phyloP scores from a whole-genome alignment of 768 basidiomycete species.

The Suillus spraguei region DNA sequence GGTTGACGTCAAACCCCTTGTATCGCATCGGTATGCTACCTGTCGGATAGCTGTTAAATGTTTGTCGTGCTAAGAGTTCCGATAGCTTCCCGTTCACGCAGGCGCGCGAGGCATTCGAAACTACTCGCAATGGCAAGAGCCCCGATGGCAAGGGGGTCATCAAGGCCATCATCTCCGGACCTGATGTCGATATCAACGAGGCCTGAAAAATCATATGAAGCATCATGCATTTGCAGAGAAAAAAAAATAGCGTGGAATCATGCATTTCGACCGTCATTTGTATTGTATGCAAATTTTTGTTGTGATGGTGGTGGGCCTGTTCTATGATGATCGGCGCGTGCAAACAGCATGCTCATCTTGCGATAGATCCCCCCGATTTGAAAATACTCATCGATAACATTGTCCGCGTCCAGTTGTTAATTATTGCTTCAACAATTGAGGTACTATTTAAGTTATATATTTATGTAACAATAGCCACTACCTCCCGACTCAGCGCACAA shows the following conservation, averaged over 20 bases:
- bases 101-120: conserved; percentile 79
- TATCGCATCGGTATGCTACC: conserved; percentile 75
- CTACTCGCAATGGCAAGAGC: conserved; percentile 79
- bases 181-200: conserved; percentile 54
- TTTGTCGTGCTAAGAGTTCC: conserved; percentile 7
- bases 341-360: conserved; percentile 4
- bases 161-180: conserved; percentile 88
- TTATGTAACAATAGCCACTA: too few species aligned
- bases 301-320: neutral
- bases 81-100: conserved; percentile 73
- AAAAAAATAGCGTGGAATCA: too few species aligned
- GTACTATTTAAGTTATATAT: too few species aligned
- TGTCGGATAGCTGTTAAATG: conserved; percentile 15
- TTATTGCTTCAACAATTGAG: too few species aligned
- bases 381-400: conserved; percentile 25
- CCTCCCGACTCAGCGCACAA: too few species aligned
- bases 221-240: neutral
- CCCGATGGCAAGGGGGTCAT: conserved; percentile 87
- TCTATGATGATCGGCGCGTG: neutral
- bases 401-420: conserved; percentile 29
- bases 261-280: too few species aligned
- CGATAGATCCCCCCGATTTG: conserved; percentile 27
- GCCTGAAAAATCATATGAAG: conserved; percentile 24
- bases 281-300: neutral
- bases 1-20: conserved; percentile 84